Evolutionary conservation across 148 eudicot genomes (phyloP).

Genomic region (Rhododendron vialii): DNA sequence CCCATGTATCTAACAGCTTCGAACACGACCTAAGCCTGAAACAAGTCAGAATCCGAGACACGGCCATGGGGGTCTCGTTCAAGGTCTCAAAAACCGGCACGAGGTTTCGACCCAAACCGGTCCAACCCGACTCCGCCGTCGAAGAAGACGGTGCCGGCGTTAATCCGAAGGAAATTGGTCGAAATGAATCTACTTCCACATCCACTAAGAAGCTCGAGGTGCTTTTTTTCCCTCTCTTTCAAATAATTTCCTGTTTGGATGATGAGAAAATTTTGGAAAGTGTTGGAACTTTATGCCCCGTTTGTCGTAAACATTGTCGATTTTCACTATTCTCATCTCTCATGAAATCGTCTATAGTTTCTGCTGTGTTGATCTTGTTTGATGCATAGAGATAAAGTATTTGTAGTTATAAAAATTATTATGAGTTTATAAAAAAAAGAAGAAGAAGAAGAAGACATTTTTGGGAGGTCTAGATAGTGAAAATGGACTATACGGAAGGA

Average conservation of each 20-base stretch:
- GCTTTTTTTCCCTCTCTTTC: background rate
- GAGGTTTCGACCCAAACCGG: slow-evolving; percentile 54
- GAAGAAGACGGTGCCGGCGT: slow-evolving; percentile 20
- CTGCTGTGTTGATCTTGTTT: background rate
- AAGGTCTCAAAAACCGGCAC: slow-evolving; percentile 67
- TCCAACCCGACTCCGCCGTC: slow-evolving; percentile 17
- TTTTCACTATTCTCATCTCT: background rate
- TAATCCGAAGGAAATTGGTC: slow-evolving; percentile 15
- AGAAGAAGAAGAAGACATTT: background rate
- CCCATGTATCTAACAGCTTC: background rate
- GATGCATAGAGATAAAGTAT: background rate
- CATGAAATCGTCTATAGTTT: background rate
- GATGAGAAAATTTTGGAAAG: background rate
- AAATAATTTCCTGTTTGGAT: background rate
- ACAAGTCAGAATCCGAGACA: background rate
- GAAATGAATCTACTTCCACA: slow-evolving; percentile 16
- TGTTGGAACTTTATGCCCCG: background rate
- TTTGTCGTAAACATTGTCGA: background rate
- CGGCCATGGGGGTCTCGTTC: slow-evolving; percentile 75
- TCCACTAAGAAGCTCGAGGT: slow-evolving; percentile 30
- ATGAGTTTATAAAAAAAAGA: background rate
- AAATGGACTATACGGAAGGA: background rate
- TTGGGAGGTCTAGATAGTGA: background rate
- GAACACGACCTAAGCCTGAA: background rate
- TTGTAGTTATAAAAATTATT: no score